Conservation (phyloP, 108 stramenopile species). For the Skeletonema marinoi region DNA sequence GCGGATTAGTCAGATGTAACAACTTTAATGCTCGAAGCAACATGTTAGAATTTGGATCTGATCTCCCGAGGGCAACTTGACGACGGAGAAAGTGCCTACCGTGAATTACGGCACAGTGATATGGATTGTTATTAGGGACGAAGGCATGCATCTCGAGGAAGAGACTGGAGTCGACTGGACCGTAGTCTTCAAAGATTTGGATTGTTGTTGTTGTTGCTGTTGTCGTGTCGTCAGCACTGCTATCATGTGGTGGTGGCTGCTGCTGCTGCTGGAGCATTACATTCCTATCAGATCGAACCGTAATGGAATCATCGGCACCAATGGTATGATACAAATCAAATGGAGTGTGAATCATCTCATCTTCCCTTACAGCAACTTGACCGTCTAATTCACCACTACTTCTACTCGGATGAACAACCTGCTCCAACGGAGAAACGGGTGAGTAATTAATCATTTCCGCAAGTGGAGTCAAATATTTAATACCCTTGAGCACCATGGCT, state of each 20-base stretch:
- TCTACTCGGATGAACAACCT: not conserved
- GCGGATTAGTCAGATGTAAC: slow-evolving; percentile 24
- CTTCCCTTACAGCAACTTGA: not conserved
- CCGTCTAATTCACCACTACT: not conserved
- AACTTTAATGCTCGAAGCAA: slow-evolving; percentile 27
- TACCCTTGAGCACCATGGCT: slow-evolving; percentile 73
- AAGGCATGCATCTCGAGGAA: slow-evolving; percentile 86
- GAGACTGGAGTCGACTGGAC: slow-evolving; percentile 73
- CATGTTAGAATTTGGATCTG: slow-evolving; percentile 1
- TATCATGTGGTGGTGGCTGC: not conserved
- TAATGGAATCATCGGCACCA: slow-evolving; percentile 38
- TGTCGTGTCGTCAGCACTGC: not conserved
- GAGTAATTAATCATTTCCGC: slow-evolving; percentile 88
- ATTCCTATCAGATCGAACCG: slow-evolving; percentile 53
- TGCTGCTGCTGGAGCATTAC: slow-evolving; percentile 9
- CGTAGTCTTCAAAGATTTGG: slow-evolving; percentile 88
- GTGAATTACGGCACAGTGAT: slow-evolving; percentile 72
- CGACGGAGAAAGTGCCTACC: slow-evolving; percentile 15
- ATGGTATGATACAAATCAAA: slow-evolving; percentile 51
- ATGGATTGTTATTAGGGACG: slow-evolving; percentile 86
- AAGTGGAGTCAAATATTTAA: slow-evolving; percentile 72
- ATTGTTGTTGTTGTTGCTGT: slow-evolving; percentile 22
- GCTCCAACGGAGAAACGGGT: slow-evolving; percentile 10
- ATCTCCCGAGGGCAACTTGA: not conserved
- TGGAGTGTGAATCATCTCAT: slow-evolving; percentile 1